Conservation (phyloP, 768 basidiomycete species). For the Phaeotremella fagi region DNA sequence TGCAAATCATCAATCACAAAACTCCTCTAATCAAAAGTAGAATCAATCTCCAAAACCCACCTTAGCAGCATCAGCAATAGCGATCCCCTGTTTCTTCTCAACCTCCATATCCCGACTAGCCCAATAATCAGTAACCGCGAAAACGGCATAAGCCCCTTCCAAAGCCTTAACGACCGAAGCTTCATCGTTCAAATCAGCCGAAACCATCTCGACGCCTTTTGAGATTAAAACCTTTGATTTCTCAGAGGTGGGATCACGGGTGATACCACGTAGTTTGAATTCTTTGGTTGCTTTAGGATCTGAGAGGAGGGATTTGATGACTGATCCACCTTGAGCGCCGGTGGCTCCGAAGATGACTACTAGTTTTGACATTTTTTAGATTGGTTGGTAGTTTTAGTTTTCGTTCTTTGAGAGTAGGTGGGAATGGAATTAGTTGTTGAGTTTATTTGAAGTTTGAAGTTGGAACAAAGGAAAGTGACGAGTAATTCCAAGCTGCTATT, state of each 20-base stretch:
- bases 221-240: conserved; percentile 13
- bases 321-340: conserved; percentile 40
- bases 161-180: conserved; percentile 24
- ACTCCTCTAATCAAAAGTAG: not conserved
- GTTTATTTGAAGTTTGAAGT: no score
- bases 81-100: conserved; percentile 25
- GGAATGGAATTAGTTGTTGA: not conserved
- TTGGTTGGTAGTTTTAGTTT: not conserved
- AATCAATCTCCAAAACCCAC: conserved; percentile 1
- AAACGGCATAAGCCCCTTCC: conserved; percentile 32
- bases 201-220: conserved; percentile 35
- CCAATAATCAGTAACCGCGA: conserved; percentile 29
- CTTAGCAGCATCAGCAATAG: conserved; percentile 29
- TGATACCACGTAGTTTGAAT: conserved; percentile 32
- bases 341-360: conserved; percentile 40
- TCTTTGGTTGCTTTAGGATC: conserved; percentile 9
- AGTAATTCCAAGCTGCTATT: no score
- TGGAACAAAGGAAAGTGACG: no score
- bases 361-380: conserved; percentile 19
- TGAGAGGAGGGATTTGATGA: conserved; percentile 23
- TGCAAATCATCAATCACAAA: not conserved
- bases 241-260: conserved; percentile 32
- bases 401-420: not conserved
- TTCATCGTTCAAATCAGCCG: conserved; percentile 25
- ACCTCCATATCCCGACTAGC: not conserved